Evolutionary conservation across 257 asterid species (phyloP), one percentile per base, ranked within the genome.

Genomic region (Solanum lycopersicoides): DNA sequence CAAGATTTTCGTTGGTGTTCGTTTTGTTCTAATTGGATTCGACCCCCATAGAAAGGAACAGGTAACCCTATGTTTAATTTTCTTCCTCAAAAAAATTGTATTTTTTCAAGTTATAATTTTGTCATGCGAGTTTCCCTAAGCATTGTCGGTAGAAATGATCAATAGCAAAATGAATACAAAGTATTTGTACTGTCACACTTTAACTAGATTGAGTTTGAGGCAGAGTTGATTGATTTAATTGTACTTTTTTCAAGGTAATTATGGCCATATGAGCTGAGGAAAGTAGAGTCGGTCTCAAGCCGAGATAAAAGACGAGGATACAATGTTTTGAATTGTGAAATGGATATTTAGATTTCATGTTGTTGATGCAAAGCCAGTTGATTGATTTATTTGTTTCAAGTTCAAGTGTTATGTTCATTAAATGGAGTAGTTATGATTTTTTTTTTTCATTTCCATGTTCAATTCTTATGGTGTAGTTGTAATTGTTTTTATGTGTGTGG

Each of bases 1-100:
- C 2, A 91, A 87, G 72, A 47, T 90, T 34, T 97, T 97, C 85
- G 34, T n/a, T 14, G 98, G 95, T 65, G 93, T 94, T 86, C 91
- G 92, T 5, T 97, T 95, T 86, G 83, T 93, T 82, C 97, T 97
- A 8, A 34, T 73, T 44, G 98, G 99, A 42, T 95, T 94, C 87
- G 95, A 93, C 74, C 65, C 93, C 84, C 69, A 59, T 80, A 79
- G 87, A 28, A 91, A 90, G 66, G 92, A 89, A 4, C 60, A 93
- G 97, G 99, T 95, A 82, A 3, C 2, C 18, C 63, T 39, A 28
- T 79, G 28, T 45, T 79, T 79, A 8, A 9, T 45, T 45, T 77
- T 72, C 53, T 50, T 30, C 41, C 65, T 56, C 12, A 56, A 56
- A 50, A 79, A 44, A 32, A 18, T 50, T 50, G 85, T 2, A 32